Percentiles rank a stretch among this genome's conserved stretches.
These are phyloP conservation scores for Lactifluus subvellereus DNA, from an alignment of 768 basidiomycete genomes.

Conservation along the genomic window DNA sequence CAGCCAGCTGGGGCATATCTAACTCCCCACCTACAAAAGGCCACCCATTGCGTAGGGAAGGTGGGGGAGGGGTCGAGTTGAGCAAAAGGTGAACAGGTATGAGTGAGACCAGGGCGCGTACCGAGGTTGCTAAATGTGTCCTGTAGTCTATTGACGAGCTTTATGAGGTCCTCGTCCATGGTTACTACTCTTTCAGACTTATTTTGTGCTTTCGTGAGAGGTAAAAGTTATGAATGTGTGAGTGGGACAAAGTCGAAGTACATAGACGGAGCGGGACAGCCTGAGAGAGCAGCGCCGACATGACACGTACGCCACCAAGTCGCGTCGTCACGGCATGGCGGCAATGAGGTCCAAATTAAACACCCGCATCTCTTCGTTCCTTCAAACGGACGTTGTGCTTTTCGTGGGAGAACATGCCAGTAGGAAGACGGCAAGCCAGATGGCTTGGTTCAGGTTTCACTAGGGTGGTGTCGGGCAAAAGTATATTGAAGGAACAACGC, in stretches of 20 bases:
- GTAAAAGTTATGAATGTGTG: not conserved
- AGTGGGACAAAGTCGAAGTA: not conserved
- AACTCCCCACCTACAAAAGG: constrained; percentile 65
- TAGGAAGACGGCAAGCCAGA: too few species aligned
- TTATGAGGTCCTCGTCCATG: constrained; percentile 95
- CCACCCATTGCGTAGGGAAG: not conserved
- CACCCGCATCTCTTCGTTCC: too few species aligned
- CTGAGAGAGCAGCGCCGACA: too few species aligned
- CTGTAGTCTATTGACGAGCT: constrained; percentile 91
- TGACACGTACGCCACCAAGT: not conserved
- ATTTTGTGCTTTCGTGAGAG: not conserved
- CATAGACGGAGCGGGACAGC: not conserved
- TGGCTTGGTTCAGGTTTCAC: not conserved
- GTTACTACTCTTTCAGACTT: constrained; percentile 11
- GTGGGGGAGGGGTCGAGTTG: constrained; percentile 12
- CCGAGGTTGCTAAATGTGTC: constrained; percentile 87
- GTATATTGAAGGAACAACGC: constrained; percentile 11
- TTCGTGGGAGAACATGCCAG: too few species aligned
- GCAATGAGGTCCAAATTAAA: not conserved
- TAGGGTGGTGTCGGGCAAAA: not conserved
- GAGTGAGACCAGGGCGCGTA: constrained; percentile 34
- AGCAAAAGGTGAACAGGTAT: constrained; percentile 13
- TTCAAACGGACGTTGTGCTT: too few species aligned
- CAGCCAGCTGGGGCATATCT: constrained; percentile 89
- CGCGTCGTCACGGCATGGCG: constrained; percentile 18